These are phyloP conservation scores for Nectriaceae sp. DNA, from an alignment of 2,329 filamentous ascomycete genomes.

Conservation along the genomic window DNA sequence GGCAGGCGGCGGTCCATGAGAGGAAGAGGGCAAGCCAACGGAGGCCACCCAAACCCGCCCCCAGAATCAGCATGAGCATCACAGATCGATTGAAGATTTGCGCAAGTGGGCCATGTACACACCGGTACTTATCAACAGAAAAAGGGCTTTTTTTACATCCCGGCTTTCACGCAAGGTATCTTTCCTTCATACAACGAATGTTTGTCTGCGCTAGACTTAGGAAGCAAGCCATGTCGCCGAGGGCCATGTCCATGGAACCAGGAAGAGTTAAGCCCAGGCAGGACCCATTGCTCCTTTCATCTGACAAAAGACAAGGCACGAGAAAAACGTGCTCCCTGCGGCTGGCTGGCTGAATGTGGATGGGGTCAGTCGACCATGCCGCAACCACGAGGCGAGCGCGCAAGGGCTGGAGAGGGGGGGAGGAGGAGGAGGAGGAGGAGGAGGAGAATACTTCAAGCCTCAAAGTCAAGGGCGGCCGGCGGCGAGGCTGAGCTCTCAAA, in stretches of 20 bases:
- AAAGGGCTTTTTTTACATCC: too few species aligned
- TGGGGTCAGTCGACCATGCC: constrained; percentile 18
- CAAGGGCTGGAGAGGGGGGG: too few species aligned
- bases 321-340: constrained; percentile 11
- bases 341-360: constrained; percentile 1
- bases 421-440: too few species aligned
- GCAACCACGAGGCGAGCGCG: constrained; percentile 23
- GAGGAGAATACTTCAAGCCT: constrained; percentile 12
- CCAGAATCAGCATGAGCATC: background rate
- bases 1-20: background rate
- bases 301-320: too few species aligned
- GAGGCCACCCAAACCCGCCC: too few species aligned
- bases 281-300: constrained; percentile 14
- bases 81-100: background rate
- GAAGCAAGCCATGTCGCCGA: constrained; percentile 20
- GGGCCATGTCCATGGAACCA: constrained; percentile 18
- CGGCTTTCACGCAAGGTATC: background rate
- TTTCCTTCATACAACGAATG: constrained; percentile 3
- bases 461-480: constrained; percentile 8
- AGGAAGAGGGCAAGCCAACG: background rate
- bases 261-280: constrained; percentile 11
- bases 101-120: constrained; percentile 2
- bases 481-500: constrained; percentile 30
- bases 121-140: too few species aligned
- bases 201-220: constrained; percentile 21